Base-by-base conservation (phyloP, 2,329 filamentous ascomycete genomes). In the Hansfordia pulvinata region DNA sequence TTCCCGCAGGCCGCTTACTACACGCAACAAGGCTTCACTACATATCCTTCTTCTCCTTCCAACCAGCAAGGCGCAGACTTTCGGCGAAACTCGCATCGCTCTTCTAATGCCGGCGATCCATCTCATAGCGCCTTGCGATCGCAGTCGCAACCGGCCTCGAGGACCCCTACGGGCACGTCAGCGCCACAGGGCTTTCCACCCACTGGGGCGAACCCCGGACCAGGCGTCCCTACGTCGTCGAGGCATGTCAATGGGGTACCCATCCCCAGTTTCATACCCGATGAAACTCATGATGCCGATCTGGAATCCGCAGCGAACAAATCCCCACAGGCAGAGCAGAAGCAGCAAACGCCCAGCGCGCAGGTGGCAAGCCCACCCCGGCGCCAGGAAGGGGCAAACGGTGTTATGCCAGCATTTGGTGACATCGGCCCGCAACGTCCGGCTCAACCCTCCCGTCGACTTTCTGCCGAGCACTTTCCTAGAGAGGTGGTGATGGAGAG, bases 121-220 rank as follows among this genome's bases (percentile, higher is more conserved):
- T 57, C 67, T 15, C 65, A 56, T 29, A 67, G 69, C 37, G 56
- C 68, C n/a, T 46, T 73, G 33, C 61, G 72, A 35, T 77, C 72
- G 15, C 72, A 77, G 42, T 76, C 72, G n/a, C 72, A 76, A 42
- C 72, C 72, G 14, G 70, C 71, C 3, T 63, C 67, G 18, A 56
- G 68, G 17, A 41, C 54, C 3, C 46, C 53, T 37, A 33, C 36
- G 39, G 48, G 24, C 34, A 49, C 38, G 17, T 55, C 39, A 32
- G 42, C 30, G 32, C 30, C 30, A 35, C 50, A 40, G 28, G 41
- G 32, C 18, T 46, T 49, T 30, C 29, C 41, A 30, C 40, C 38
- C 28, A 51, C 54, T 37, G 35, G 54, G 20, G 39, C 55, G 13
- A 52, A 52, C 25, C 54, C 52, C 9, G 38, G 53, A 3, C 35